Evolutionary conservation across 495 filamentous ascomycete species (phyloP).

Genomic region (Xylaria telfairii): DNA sequence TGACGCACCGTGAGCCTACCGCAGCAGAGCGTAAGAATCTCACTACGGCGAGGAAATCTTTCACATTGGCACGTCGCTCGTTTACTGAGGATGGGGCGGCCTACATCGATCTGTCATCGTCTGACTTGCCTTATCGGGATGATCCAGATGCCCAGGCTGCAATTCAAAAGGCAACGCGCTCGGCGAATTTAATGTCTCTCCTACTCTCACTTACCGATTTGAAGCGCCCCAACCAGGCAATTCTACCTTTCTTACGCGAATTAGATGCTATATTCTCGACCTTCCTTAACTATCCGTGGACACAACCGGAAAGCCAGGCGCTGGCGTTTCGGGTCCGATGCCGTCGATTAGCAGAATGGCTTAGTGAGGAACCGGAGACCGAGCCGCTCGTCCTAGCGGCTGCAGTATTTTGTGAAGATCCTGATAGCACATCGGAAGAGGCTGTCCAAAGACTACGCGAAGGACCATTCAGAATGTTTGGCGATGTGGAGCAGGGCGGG

Average conservation of each 20-base stretch:
- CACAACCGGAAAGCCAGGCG: background rate
- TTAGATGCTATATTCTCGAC: slow-evolving; percentile 30
- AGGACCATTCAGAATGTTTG: slow-evolving; percentile 31
- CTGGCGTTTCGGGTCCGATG: slow-evolving; percentile 34
- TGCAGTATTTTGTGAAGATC: slow-evolving; percentile 30
- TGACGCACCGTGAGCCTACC: slow-evolving; percentile 12
- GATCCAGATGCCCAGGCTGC: slow-evolving; percentile 16
- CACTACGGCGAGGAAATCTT: slow-evolving; percentile 22
- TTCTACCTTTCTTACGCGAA: slow-evolving; percentile 27
- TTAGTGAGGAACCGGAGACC: slow-evolving; percentile 14
- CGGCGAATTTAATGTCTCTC: slow-evolving; percentile 36
- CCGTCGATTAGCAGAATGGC: slow-evolving; percentile 23
- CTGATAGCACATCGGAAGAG: background rate
- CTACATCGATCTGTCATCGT: slow-evolving; percentile 29
- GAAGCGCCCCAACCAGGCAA: background rate
- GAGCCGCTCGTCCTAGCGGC: slow-evolving; percentile 27
- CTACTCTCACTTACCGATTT: slow-evolving; percentile 30
- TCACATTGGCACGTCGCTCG: slow-evolving; percentile 28
- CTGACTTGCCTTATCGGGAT: slow-evolving; percentile 25
- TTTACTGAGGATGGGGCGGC: slow-evolving; percentile 21
- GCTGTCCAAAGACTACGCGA: slow-evolving; percentile 21
- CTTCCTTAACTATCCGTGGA: slow-evolving; percentile 12
- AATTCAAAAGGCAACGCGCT: slow-evolving; percentile 26
- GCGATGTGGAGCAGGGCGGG: slow-evolving; percentile 21
- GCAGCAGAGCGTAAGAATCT: slow-evolving; percentile 23